Conservation (phyloP, 169 alveolate species). For the Eimeria acervulina region DNA sequence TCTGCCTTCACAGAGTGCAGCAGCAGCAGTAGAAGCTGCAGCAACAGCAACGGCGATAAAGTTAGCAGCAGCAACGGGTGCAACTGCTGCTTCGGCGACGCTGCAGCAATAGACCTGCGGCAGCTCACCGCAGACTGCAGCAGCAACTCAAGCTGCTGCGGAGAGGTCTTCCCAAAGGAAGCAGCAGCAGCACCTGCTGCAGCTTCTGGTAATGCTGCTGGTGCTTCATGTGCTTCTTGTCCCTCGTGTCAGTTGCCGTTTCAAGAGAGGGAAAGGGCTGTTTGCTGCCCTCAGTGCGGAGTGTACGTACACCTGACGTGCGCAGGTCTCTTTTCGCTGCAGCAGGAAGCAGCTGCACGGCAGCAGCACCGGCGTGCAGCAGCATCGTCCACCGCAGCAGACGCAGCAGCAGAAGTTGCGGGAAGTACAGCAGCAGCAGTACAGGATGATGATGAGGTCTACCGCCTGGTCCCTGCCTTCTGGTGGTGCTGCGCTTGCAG, state of each 20-base stretch:
- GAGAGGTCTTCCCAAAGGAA: neutral
- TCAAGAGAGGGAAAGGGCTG: neutral
- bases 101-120: neutral
- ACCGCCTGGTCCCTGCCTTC: neutral
- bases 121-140: neutral
- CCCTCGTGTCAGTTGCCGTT: neutral
- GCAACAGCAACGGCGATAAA: neutral
- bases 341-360: slow-evolving; percentile 57
- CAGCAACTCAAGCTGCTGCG: neutral
- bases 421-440: neutral
- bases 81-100: slow-evolving; percentile 48
- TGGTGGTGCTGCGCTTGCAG: slow-evolving; percentile 71
- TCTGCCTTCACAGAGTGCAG: neutral
- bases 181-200: slow-evolving; percentile 3
- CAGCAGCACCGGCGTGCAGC: slow-evolving; percentile 55
- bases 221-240: neutral
- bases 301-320: slow-evolving; percentile 58
- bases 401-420: neutral
- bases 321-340: slow-evolving; percentile 63
- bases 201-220: neutral
- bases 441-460: slow-evolving; percentile 17
- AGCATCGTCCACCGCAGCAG: neutral
- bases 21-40: slow-evolving; percentile 26
- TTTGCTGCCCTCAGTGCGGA: slow-evolving; percentile 57
- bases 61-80: slow-evolving; percentile 7